Evolutionary conservation across 345 rosid genomes (phyloP), one percentile per base, ranked within the genome.

Genomic region (Melaleuca quinquenervia): DNA sequence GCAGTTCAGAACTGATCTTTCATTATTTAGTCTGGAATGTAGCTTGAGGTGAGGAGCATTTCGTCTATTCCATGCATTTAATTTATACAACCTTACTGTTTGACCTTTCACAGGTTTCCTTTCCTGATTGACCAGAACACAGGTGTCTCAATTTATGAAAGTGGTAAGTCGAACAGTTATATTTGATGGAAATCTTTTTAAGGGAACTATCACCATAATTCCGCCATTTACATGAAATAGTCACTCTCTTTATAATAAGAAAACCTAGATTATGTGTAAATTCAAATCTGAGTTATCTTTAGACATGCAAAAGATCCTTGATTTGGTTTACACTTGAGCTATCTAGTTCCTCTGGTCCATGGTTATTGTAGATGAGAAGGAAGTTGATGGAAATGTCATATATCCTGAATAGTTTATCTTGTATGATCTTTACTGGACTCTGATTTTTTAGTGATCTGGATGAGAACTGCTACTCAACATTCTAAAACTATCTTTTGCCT

Each of bases 91-190:
- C 48, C 53, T 53, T 49, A 18, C 52, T 82, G 32, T 3, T 8
- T 76, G 15, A 62, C 44, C 11, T 83, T 62, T 21, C 87, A 89
- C 93, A 96, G 98, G 95, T 96, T 96, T 88, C 96, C 97, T 5
- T 96, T 94, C 90, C 92, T 96, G 50, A 76, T 96, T 53, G 98
- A 96, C 86, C 97, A 92, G 49, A 96, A 92, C 86, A 89, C 93
- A 88, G 93, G 94, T 58, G 88, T 91, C 87, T 89, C 87, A 87
- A 92, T 94, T 92, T 94, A 96, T 89, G 97, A 94, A 92, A 96
- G 98, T 86, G 94, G 98, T 96, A 89, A 44, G 97, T 85, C 50
- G 6, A 84, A 84, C 82, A 64, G 54, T 74, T 62, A 44, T 22
- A 27, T 9, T 70, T 1, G 24, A 70, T 70, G 78, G 78, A 70